Evolutionary conservation across 164 flowering plant genomes (phyloP).

Genomic region (Hamamelis virginiana): DNA sequence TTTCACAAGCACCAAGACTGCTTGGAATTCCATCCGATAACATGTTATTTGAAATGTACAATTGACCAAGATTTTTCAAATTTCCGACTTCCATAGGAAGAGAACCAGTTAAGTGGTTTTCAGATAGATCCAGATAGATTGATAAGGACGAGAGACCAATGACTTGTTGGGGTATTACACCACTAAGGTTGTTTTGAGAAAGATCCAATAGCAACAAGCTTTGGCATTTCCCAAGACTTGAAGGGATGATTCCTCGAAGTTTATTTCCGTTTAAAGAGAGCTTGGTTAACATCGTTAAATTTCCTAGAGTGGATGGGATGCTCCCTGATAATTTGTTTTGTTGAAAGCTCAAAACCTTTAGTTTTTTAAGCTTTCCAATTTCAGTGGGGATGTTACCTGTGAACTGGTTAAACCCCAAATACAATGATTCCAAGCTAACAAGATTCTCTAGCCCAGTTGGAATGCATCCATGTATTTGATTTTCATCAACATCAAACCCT

Average conservation of each 20-base stretch:
- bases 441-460: constrained; percentile 26
- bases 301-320: constrained; percentile 31
- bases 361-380: constrained; percentile 20
- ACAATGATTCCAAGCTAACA: constrained; percentile 1
- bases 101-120: constrained; percentile 11
- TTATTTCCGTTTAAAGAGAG: constrained; percentile 12
- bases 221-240: too few relatives aligned
- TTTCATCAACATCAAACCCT: neutral
- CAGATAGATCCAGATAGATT: neutral
- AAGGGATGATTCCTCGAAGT: too few relatives aligned
- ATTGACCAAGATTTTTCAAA: neutral
- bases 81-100: constrained; percentile 5
- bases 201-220: constrained; percentile 4
- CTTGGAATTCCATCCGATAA: constrained; percentile 4
- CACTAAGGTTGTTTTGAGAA: constrained; percentile 9
- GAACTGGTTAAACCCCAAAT: constrained; percentile 2
- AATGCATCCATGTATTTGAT: constrained; percentile 24
- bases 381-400: constrained; percentile 17
- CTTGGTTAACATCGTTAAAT: constrained; percentile 5
- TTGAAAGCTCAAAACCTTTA: neutral
- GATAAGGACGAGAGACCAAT: neutral
- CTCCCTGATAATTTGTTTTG: constrained; percentile 23
- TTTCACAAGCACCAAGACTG: neutral
- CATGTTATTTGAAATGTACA: constrained; percentile 1
- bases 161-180: constrained; percentile 11